A percentile compares a stretch with the other conserved stretches of the same genome.
Evolutionary conservation across 2,329 filamentous ascomycete species (phyloP).

Genomic region (Exophiala lecanii-corni): DNA sequence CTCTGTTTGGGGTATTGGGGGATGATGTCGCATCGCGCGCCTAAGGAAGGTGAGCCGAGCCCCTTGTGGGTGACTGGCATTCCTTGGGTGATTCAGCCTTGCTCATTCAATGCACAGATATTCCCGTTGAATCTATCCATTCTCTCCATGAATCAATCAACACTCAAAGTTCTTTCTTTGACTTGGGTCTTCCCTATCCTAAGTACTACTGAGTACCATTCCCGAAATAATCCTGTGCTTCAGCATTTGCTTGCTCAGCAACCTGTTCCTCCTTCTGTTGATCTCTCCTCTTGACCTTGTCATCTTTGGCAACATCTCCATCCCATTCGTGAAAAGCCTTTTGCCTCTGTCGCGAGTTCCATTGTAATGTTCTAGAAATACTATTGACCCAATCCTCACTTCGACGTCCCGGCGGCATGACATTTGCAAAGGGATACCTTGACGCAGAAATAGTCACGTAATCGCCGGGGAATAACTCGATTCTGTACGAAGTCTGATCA

Average conservation of each 20-base stretch:
- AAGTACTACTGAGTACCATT: neutral
- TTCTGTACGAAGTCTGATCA: too few relatives aligned
- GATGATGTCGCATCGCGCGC: too few relatives aligned
- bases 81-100: constrained; percentile 2
- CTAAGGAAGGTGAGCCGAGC: constrained; percentile 14
- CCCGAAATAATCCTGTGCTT: neutral
- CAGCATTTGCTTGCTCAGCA: neutral
- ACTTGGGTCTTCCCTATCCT: neutral
- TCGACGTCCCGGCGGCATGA: constrained; percentile 40
- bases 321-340: constrained; percentile 36
- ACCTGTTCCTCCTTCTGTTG: neutral
- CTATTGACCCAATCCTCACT: constrained; percentile 49
- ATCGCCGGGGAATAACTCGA: constrained; percentile 46
- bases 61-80: constrained; percentile 2
- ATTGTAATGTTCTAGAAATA: constrained; percentile 48
- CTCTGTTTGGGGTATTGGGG: too few relatives aligned
- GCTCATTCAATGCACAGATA: neutral
- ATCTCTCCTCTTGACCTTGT: constrained; percentile 4
- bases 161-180: neutral
- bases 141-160: neutral
- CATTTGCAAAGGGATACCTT: constrained; percentile 49
- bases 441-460: constrained; percentile 51
- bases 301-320: constrained; percentile 3
- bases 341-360: constrained; percentile 46
- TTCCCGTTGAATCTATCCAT: constrained; percentile 2